Evolutionary conservation across 257 asterid genomes (phyloP).

Genomic region (Nicotiana obtusifolia): DNA sequence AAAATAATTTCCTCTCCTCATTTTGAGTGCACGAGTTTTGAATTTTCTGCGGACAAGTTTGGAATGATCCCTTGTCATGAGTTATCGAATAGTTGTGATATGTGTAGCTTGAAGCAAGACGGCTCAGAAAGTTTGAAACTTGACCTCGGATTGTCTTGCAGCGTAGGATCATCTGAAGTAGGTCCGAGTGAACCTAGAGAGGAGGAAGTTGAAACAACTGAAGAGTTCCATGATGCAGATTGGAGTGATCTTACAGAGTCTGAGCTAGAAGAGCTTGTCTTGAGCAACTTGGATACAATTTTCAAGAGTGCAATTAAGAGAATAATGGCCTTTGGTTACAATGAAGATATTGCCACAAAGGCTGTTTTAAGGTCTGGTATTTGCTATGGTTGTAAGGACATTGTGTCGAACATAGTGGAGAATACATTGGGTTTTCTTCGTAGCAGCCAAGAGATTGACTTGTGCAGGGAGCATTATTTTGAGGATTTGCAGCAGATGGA

Average conservation of each 20-base stretch:
- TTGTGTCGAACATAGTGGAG: constrained; percentile 85
- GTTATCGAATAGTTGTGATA: constrained; percentile 46
- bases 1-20: constrained; percentile 49
- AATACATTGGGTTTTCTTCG: constrained; percentile 69
- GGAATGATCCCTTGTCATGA: constrained; percentile 38
- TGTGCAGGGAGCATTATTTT: constrained; percentile 58
- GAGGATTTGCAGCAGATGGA: constrained; percentile 83
- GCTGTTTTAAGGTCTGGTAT: constrained; percentile 84
- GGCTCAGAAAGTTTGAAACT: constrained; percentile 57
- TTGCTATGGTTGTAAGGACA: constrained; percentile 92
- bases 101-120: constrained; percentile 47
- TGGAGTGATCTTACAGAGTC: constrained; percentile 92
- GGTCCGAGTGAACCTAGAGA: constrained; percentile 41
- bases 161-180: constrained; percentile 43
- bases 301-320: constrained; percentile 83
- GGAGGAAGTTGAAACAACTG: constrained; percentile 46
- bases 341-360: constrained; percentile 61
- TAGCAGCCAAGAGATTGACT: constrained; percentile 54
- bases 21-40: constrained; percentile 57
- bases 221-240: constrained; percentile 64
- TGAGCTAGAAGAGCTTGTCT: constrained; percentile 77
- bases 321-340: constrained; percentile 62
- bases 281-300: constrained; percentile 68
- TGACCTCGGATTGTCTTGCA: constrained; percentile 73
- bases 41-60: constrained; percentile 71